Evolutionary conservation across 345 rosid genomes (phyloP).

Genomic region (Nephelium lappaceum): DNA sequence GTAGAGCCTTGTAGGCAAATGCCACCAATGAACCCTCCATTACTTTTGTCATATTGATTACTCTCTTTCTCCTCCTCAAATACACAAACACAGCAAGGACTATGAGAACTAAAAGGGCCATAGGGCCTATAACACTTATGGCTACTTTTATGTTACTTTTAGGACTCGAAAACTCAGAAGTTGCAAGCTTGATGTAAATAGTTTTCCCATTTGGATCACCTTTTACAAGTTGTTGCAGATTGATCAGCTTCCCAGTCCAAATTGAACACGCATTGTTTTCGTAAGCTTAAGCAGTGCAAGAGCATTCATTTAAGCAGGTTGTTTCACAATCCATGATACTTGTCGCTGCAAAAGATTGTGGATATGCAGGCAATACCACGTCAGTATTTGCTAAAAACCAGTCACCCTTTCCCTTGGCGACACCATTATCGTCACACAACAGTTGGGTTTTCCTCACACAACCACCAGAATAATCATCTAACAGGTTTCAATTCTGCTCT

Average conservation of each 20-base stretch:
- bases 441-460: slow-evolving; percentile 19
- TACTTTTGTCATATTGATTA: not conserved
- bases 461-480: slow-evolving; percentile 21
- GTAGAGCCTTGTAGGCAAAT: slow-evolving; percentile 62
- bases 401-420: not conserved
- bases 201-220: too few relatives aligned
- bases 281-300: too few relatives aligned
- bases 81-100: not conserved
- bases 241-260: too few relatives aligned
- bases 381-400: not conserved
- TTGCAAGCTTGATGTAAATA: too few relatives aligned
- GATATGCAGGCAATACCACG: not conserved
- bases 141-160: too few relatives aligned
- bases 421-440: not conserved
- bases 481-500: slow-evolving; percentile 13
- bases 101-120: not conserved
- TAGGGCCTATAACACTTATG: too few relatives aligned
- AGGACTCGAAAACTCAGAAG: too few relatives aligned
- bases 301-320: slow-evolving; percentile 31
- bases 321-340: slow-evolving; percentile 13
- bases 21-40: slow-evolving; percentile 25
- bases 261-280: too few relatives aligned
- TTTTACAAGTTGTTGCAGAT: too few relatives aligned
- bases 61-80: not conserved
- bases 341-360: not conserved